phyloP scores from a whole-genome alignment of 495 filamentous ascomycete species.

The Penicillium cinerascens region DNA sequence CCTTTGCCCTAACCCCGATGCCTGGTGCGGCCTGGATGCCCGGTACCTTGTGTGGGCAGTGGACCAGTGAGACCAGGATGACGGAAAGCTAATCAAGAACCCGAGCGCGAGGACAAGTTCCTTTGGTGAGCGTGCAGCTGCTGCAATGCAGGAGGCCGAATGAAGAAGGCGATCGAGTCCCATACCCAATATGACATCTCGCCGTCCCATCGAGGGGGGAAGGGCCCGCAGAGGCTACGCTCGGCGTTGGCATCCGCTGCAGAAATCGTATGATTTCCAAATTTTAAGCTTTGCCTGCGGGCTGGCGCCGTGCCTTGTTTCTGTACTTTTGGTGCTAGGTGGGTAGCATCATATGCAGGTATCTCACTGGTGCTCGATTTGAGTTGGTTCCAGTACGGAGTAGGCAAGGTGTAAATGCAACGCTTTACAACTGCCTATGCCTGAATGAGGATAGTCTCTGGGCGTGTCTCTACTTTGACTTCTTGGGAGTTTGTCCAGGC shows the following conservation, averaged over 20 bases:
- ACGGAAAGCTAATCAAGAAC: constrained; percentile 2
- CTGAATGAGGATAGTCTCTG: background rate
- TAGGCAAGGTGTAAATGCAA: constrained; percentile 1
- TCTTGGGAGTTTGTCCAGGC: background rate
- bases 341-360: background rate
- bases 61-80: constrained; percentile 1
- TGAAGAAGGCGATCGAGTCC: constrained; percentile 21
- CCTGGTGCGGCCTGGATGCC: background rate
- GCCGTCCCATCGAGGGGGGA: constrained; percentile 4
- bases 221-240: background rate
- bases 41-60: background rate
- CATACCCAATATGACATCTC: constrained; percentile 16
- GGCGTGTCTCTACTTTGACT: background rate
- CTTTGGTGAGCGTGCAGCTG: constrained; percentile 22
- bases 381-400: background rate
- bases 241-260: background rate
- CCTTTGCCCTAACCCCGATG: constrained; percentile 13
- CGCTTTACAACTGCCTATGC: background rate
- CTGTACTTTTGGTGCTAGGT: background rate
- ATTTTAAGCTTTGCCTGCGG: background rate
- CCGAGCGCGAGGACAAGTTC: constrained; percentile 2
- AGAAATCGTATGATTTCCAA: background rate
- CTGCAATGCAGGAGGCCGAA: constrained; percentile 28
- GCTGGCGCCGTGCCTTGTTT: background rate
- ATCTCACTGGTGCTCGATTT: constrained; percentile 2